Conservation (phyloP, 495 filamentous ascomycete genomes). For the Parmelia sp. region DNA sequence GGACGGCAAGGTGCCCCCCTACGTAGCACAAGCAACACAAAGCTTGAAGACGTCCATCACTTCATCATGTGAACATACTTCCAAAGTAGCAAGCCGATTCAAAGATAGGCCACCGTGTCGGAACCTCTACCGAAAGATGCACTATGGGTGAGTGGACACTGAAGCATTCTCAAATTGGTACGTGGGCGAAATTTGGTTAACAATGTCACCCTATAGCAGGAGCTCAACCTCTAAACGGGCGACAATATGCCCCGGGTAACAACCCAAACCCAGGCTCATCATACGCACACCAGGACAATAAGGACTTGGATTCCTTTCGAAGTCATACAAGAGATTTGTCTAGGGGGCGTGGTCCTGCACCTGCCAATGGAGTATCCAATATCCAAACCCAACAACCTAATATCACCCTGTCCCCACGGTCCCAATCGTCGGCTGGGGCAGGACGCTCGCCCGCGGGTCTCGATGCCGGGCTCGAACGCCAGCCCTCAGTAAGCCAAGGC, state of each 20-base stretch:
- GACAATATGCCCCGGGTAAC: slow-evolving; percentile 10
- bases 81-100: not conserved
- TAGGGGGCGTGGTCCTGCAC: slow-evolving; percentile 36
- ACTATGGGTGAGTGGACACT: slow-evolving; percentile 10
- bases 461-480: slow-evolving; percentile 58
- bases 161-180: not conserved
- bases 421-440: slow-evolving; percentile 50
- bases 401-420: slow-evolving; percentile 41
- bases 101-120: not conserved
- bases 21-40: not conserved
- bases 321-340: slow-evolving; percentile 25
- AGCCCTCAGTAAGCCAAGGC: slow-evolving; percentile 65
- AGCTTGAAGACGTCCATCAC: not conserved
- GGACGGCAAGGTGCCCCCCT: not conserved
- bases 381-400: slow-evolving; percentile 37
- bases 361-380: slow-evolving; percentile 37
- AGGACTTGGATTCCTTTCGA: slow-evolving; percentile 16
- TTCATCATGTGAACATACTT: not conserved
- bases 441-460: slow-evolving; percentile 40
- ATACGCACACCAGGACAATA: slow-evolving; percentile 13
- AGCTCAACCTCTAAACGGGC: slow-evolving; percentile 16
- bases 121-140: slow-evolving; percentile 4
- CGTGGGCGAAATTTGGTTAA: not conserved
- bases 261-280: slow-evolving; percentile 1
- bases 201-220: slow-evolving; percentile 7